Evolutionary conservation across 257 asterid genomes (phyloP).

Genomic region (Solanum paucissectum): DNA sequence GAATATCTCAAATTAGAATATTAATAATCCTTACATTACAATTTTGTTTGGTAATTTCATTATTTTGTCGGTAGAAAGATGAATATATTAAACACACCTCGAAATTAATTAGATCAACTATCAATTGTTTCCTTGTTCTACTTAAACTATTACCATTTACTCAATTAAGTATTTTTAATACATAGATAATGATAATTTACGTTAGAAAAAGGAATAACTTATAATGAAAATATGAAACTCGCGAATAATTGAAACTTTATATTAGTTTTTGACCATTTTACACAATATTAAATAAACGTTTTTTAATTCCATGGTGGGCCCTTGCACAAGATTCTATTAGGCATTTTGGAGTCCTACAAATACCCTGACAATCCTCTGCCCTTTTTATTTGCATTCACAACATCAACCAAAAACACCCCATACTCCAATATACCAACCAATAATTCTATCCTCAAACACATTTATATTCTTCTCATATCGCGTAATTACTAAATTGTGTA

Average conservation of each 20-base stretch:
- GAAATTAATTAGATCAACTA: background rate
- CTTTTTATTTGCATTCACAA: slow-evolving; percentile 21
- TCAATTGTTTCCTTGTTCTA: fast-evolving
- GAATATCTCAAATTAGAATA: background rate
- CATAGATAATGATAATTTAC: background rate
- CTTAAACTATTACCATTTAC: background rate
- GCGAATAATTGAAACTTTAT: background rate
- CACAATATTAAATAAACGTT: background rate
- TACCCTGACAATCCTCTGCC: slow-evolving; percentile 21
- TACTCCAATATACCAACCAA: background rate
- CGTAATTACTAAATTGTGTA: background rate
- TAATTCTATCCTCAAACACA: slow-evolving; percentile 3
- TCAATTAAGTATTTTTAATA: fast-evolving
- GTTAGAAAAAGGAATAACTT: background rate
- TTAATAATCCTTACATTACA: background rate
- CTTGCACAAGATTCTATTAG: slow-evolving; percentile 21
- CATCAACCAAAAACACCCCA: slow-evolving; percentile 13
- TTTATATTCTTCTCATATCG: background rate
- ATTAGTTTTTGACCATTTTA: background rate
- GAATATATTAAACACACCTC: too few species aligned
- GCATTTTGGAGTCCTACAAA: slow-evolving; percentile 51
- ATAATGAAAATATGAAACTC: background rate
- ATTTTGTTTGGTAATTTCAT: background rate
- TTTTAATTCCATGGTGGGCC: slow-evolving; percentile 23
- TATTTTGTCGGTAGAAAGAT: background rate